phyloP scores from a whole-genome alignment of 495 filamentous ascomycete genomes.

The Penicillium robsamsonii region DNA sequence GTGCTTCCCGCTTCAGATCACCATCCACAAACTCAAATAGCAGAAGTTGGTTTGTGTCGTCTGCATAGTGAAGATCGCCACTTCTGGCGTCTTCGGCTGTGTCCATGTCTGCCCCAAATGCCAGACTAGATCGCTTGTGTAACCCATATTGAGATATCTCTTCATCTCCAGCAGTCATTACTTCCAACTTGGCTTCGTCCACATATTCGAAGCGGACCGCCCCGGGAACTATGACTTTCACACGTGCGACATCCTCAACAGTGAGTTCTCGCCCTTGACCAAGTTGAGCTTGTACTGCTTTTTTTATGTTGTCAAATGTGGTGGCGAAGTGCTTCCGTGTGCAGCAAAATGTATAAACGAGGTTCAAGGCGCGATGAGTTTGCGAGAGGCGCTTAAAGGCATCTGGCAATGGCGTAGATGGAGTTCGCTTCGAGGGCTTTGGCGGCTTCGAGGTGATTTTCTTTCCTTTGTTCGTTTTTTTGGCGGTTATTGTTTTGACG shows the following conservation, averaged over 20 bases:
- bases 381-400: constrained; percentile 69
- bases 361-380: constrained; percentile 79
- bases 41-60: constrained; percentile 60
- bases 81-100: constrained; percentile 29
- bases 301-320: constrained; percentile 83
- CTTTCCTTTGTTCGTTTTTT: constrained; percentile 7
- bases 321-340: constrained; percentile 89
- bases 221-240: constrained; percentile 72
- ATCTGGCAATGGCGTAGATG: constrained; percentile 65
- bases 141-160: constrained; percentile 28
- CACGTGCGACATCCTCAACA: constrained; percentile 75
- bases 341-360: constrained; percentile 92
- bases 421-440: constrained; percentile 27
- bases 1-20: constrained; percentile 79
- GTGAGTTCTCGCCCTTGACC: constrained; percentile 57
- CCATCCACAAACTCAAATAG: constrained; percentile 92
- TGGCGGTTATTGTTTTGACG: constrained; percentile 6
- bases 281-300: constrained; percentile 79
- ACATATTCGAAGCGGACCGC: constrained; percentile 85
- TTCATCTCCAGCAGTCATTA: constrained; percentile 67
- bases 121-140: constrained; percentile 8
- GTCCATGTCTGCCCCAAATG: constrained; percentile 31
- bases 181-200: constrained; percentile 73
- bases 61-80: constrained; percentile 32
- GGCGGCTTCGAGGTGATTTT: constrained; percentile 9